phyloP scores from a whole-genome alignment of 1,284 basidiomycete genomes.

The Ustilago trichophora region DNA sequence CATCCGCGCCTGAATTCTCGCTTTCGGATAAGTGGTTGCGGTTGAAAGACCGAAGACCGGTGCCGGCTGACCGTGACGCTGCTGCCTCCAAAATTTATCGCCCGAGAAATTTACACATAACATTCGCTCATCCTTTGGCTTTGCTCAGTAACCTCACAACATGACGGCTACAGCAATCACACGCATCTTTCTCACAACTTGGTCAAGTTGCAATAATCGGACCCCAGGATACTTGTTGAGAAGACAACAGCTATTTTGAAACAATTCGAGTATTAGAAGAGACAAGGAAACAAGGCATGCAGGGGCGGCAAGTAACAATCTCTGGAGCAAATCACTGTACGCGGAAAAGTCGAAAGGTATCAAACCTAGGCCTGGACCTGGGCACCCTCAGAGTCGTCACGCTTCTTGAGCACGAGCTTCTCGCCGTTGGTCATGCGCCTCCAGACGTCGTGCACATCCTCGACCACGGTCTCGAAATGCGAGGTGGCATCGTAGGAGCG shows the following conservation, averaged over 20 bases:
- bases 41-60: conserved; percentile 32
- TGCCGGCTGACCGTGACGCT: conserved; percentile 1
- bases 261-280: no score
- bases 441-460: conserved; percentile 66
- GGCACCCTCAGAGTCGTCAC: conserved; percentile 60
- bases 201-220: no score
- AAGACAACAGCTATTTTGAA: no score
- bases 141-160: no score
- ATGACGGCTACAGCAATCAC: no score
- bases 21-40: conserved; percentile 9
- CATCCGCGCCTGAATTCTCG: conserved; percentile 1
- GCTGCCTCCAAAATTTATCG: neutral
- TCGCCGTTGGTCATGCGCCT: conserved; percentile 61
- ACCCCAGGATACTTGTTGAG: no score
- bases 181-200: no score
- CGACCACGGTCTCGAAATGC: conserved; percentile 88
- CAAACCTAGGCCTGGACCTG: conserved; percentile 57
- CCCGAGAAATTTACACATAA: neutral
- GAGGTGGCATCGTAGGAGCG: conserved; percentile 98
- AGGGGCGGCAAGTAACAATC: no score
- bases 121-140: no score
- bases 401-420: conserved; percentile 64
- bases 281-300: no score
- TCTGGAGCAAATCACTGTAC: no score
- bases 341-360: no score